phyloP scores from a whole-genome alignment of 805 yeast genomes.

The Suhomyces prunicola region DNA sequence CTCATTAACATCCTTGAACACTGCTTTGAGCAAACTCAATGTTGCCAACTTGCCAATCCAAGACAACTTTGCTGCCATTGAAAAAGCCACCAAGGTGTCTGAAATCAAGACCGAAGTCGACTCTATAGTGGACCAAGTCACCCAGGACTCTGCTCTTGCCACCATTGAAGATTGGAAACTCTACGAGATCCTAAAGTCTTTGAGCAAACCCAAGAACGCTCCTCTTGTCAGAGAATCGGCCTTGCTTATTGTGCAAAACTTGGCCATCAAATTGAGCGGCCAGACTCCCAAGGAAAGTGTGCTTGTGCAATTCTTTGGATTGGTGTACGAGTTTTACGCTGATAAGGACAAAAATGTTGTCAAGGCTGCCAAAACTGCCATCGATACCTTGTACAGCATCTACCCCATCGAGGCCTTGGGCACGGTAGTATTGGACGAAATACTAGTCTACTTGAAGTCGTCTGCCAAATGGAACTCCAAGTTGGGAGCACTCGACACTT shows the following conservation, averaged over 20 bases:
- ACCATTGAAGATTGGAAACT: constrained; percentile 64
- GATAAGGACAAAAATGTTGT: constrained; percentile 87
- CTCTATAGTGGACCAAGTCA: constrained; percentile 47
- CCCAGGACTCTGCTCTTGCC: constrained; percentile 37
- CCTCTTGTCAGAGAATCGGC: constrained; percentile 75
- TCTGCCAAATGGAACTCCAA: constrained; percentile 95
- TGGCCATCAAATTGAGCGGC: constrained; percentile 59
- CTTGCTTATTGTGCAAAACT: constrained; percentile 57
- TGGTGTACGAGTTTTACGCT: constrained; percentile 67
- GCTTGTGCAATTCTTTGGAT: constrained; percentile 58
- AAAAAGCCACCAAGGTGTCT: constrained; percentile 47
- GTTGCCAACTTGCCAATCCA: constrained; percentile 66
- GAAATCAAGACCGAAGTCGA: constrained; percentile 57
- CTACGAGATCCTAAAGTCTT: constrained; percentile 56
- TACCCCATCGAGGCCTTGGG: constrained; percentile 79
- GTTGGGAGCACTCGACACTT: constrained; percentile 67
- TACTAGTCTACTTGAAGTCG: constrained; percentile 63
- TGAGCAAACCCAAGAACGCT: constrained; percentile 72
- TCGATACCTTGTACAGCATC: constrained; percentile 64
- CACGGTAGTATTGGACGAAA: constrained; percentile 59
- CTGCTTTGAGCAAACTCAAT: constrained; percentile 59
- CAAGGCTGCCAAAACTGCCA: constrained; percentile 79
- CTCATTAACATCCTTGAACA: constrained; percentile 68
- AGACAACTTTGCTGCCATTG: constrained; percentile 51
- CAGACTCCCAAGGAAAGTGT: constrained; percentile 73